Conservation (phyloP, 768 basidiomycete species). For the Psilocybe subaeruginosa region DNA sequence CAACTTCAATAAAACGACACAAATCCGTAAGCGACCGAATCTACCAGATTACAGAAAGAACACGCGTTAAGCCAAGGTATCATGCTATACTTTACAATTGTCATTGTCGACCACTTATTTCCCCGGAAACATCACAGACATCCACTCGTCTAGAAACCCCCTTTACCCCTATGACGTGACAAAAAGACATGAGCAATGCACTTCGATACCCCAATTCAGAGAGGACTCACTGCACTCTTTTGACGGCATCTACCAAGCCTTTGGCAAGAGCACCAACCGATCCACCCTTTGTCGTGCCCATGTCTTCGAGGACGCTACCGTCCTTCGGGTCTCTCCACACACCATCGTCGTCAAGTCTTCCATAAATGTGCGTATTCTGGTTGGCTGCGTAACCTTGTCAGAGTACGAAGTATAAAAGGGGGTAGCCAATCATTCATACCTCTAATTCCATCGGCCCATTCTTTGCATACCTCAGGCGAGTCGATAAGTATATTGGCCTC, state of each 20-base stretch:
- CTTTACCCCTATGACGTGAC: slow-evolving; percentile 5
- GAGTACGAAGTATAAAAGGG: background rate
- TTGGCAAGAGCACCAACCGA: slow-evolving; percentile 4
- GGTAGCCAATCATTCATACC: background rate
- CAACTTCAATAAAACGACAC: no score
- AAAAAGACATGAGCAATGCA: background rate
- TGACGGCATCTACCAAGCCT: slow-evolving; percentile 13
- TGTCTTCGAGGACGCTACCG: slow-evolving; percentile 13
- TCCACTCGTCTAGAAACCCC: background rate
- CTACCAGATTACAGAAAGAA: no score
- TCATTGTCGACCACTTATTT: no score
- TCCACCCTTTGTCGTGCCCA: slow-evolving; percentile 11
- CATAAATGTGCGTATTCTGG: slow-evolving; percentile 15
- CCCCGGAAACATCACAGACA: no score
- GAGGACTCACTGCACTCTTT: slow-evolving; percentile 10
- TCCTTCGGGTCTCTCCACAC: slow-evolving; percentile 16
- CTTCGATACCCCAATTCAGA: background rate
- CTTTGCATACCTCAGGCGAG: slow-evolving; percentile 7
- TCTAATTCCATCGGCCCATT: slow-evolving; percentile 13
- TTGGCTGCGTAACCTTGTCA: slow-evolving; percentile 2
- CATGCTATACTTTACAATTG: no score
- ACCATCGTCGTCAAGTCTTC: slow-evolving; percentile 11
- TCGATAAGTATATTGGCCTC: slow-evolving; percentile 14
- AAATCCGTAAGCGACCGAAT: no score
- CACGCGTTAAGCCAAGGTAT: no score